Evolutionary conservation across 306 rosid genomes (phyloP).

Genomic region (Medicago lupulina): DNA sequence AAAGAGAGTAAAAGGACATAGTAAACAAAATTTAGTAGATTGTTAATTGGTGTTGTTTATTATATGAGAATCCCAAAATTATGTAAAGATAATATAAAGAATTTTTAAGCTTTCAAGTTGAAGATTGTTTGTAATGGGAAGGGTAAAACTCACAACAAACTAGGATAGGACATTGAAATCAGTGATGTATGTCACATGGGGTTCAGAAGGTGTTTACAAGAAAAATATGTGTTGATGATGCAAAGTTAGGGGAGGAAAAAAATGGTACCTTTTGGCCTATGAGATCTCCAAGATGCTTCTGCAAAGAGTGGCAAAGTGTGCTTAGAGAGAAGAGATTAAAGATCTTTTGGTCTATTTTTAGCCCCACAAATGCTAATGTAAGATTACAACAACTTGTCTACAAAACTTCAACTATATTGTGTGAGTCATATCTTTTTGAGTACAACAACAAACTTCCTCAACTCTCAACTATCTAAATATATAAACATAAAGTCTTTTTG

Average conservation of each 20-base stretch:
- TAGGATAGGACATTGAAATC: conserved; percentile 47
- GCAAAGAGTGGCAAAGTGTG: conserved; percentile 63
- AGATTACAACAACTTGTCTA: conserved; percentile 34
- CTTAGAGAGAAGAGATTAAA: conserved; percentile 50
- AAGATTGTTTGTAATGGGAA: conserved; percentile 31
- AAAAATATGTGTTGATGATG: conserved; percentile 12
- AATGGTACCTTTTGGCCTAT: conserved; percentile 51
- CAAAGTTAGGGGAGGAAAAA: conserved; percentile 27
- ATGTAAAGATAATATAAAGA: conserved; percentile 22
- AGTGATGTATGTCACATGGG: conserved; percentile 55
- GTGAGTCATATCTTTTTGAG: conserved; percentile 28
- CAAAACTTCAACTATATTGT: conserved; percentile 19
- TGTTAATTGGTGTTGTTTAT: conserved; percentile 19
- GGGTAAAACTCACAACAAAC: conserved; percentile 41
- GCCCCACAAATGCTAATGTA: conserved; percentile 50
- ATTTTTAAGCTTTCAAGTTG: conserved; percentile 34
- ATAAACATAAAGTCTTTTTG: background rate
- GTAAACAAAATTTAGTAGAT: conserved; percentile 39
- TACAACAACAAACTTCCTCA: conserved; percentile 45
- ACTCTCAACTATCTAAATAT: conserved; percentile 27
- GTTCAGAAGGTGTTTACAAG: conserved; percentile 40
- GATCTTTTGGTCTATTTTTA: conserved; percentile 51
- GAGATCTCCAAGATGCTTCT: conserved; percentile 60
- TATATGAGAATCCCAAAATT: conserved; percentile 35
- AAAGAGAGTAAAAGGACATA: conserved; percentile 41